Evolutionary conservation across 306 rosid species (phyloP), one percentile per base, ranked within the genome.

Genomic region (Quercus rubra): DNA sequence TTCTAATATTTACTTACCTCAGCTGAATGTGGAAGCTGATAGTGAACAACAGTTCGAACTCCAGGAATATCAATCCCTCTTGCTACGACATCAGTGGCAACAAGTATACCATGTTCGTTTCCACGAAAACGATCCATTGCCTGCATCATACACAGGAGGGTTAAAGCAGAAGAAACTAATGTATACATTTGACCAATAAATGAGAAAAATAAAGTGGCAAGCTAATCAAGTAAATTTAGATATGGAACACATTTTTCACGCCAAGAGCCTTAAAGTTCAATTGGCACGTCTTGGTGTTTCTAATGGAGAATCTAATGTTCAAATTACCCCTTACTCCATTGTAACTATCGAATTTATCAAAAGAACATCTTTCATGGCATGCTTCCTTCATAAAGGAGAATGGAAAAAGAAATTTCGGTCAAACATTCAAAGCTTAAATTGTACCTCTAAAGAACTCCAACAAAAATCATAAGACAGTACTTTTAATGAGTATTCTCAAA

Each of bases 1-100:
- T 57, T 5, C 73, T 55, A 15, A 77, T 70, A 66, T 77, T 71
- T 13, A 72, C 90, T 76, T 73, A 91, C 99, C 76, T 93, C 99
- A 21, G 98, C 98, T 23, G 97, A 91, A 90, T 95, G 99, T 64
- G 99, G 99, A 82, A 95, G 97, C 86, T 95, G 99, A 83, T 95
- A 95, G 90, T 95, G 99, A 83, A 95, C 86, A 91, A 95, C 94
- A 72, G 98, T 91, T 83, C 89, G 86, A 87, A 95, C 87, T 83
- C 93, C 96, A 41, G 96, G 91, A 83, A 95, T 89, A 87, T 93
- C 99, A 23, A 95, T 94, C 78, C 98, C 98, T 81, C 99, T 90
- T 12, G 99, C 99, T 71, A 96, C 97, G 68, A 91, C 92, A 80
- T 93, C 99, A 35, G 97, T 95, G 70, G 98, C 99, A 84, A 95